Evolutionary conservation across 805 yeast genomes (phyloP), one percentile per base, ranked within the genome.

Genomic region (Metschnikowia aberdeeniae): DNA sequence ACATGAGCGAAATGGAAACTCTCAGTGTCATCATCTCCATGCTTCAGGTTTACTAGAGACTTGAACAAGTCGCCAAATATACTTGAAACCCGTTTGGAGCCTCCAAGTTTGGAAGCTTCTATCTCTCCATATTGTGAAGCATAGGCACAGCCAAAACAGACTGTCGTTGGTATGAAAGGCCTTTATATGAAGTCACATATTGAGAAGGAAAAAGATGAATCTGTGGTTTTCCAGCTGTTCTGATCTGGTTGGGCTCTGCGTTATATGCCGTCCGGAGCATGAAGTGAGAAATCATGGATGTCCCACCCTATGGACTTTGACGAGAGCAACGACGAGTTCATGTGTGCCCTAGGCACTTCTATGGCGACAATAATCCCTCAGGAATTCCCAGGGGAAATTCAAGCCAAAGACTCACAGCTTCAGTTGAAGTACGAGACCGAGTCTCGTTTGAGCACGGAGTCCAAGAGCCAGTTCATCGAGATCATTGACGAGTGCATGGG

Each of bases 401-500:
- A 27, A 5, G 19, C 30, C 19, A 26, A 32, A 12, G 36, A 35
- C 8, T 9, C 30, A 5, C 27, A 17, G 12, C 49, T 44, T 20
- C 20, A 19, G 6, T 36, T 39, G 12, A 36, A 36, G 14, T 40
- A 22, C 20, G 27, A 36, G 5, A 27, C 46, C 3, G 42, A 39
- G 17, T 30, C 44, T 11, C 20, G 34, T 11, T 30, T 48, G 46
- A 29, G 26, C n/a, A 5, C 34, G 4, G 7, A 6, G 6, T 33
- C 32, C 30, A 14, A 44, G 5, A 26, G 14, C 3, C 45, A 19
- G 29, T 62, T 61, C 40, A 42, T 66, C 6, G 49, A 48, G 22
- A 47, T 69, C 5, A 45, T 70, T 5, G 64, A 58, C 13, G 42
- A 36, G 14, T 67, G 66, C 42, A 48, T 71, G 44, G 66, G 64